A percentile compares a stretch with the other conserved stretches of the same genome.
phyloP scores from a whole-genome alignment of 2,329 filamentous ascomycete genomes.

The Parafenestella ontariensis region DNA sequence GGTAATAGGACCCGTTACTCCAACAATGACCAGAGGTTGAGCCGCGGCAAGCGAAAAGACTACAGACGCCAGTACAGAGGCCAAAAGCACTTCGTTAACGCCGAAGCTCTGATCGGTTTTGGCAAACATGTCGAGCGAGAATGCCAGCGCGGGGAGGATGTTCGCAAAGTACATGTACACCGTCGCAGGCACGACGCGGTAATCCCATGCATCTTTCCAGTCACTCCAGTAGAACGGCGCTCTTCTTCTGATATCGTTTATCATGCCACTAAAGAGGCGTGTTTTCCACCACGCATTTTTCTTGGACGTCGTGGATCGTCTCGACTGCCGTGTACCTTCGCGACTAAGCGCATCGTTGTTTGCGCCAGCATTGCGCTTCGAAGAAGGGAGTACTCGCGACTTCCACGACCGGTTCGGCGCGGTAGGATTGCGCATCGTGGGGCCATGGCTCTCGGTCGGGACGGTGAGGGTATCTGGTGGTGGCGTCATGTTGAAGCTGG shows the following conservation, averaged over 20 bases:
- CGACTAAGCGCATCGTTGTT: conserved; percentile 16
- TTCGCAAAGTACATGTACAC: conserved; percentile 96
- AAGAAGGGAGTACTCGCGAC: conserved; percentile 13
- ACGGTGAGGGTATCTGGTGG: conserved; percentile 27
- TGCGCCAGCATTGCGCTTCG: conserved; percentile 3
- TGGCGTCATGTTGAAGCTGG: conserved; percentile 17
- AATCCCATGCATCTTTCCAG: conserved; percentile 88
- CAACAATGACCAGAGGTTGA: conserved; percentile 88
- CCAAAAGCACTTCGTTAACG: conserved; percentile 88
- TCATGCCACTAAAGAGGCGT: conserved; percentile 77
- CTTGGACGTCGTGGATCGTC: conserved; percentile 18
- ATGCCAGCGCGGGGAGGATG: conserved; percentile 85
- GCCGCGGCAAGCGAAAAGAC: conserved; percentile 82
- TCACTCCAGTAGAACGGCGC: conserved; percentile 82
- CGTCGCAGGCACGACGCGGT: conserved; percentile 84
- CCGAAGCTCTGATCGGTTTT: conserved; percentile 86
- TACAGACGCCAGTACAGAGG: conserved; percentile 81
- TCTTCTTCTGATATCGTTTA: conserved; percentile 76
- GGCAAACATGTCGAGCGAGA: conserved; percentile 91
- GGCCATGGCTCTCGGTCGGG: conserved; percentile 25
- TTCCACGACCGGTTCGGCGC: conserved; percentile 30
- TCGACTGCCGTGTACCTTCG: conserved; percentile 23
- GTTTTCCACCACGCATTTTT: conserved; percentile 73
- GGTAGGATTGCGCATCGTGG: conserved; percentile 22
- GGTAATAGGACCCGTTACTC: conserved; percentile 90